A percentile compares a stretch with the other conserved stretches of the same genome.
Conservation (phyloP, 2,329 filamentous ascomycete species). For the Metarhizium humberi region DNA sequence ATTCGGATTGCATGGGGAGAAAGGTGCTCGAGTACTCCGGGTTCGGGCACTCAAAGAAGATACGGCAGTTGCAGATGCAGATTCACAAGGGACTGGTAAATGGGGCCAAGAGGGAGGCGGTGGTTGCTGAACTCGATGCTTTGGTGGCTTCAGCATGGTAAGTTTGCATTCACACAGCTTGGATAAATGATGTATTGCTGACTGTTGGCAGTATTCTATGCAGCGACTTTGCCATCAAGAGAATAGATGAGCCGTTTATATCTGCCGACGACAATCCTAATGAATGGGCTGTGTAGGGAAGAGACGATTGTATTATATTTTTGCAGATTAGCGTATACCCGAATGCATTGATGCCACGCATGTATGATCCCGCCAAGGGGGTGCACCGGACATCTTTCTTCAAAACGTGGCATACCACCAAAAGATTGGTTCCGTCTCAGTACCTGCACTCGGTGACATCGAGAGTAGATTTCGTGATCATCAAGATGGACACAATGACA, state of each 20-base stretch:
- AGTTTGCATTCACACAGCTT: slow-evolving; percentile 16
- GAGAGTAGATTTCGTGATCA: slow-evolving; percentile 33
- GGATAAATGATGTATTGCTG: background rate
- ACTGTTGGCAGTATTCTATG: slow-evolving; percentile 64
- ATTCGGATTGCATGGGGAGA: slow-evolving; percentile 84
- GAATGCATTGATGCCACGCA: slow-evolving; percentile 11
- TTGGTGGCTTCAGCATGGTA: slow-evolving; percentile 85
- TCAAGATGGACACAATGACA: slow-evolving; percentile 37
- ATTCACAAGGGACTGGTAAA: slow-evolving; percentile 67
- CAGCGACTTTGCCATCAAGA: slow-evolving; percentile 88
- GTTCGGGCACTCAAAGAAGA: slow-evolving; percentile 64
- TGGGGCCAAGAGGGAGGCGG: slow-evolving; percentile 66
- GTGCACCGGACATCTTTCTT: background rate
- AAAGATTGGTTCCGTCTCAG: background rate
- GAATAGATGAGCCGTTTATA: slow-evolving; percentile 90
- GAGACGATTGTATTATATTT: background rate
- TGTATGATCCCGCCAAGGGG: no score
- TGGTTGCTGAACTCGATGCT: slow-evolving; percentile 84
- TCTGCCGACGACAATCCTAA: slow-evolving; percentile 59
- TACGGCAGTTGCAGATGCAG: slow-evolving; percentile 76
- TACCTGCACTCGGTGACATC: slow-evolving; percentile 26
- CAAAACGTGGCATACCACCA: background rate
- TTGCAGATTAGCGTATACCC: slow-evolving; percentile 17
- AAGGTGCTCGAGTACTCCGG: slow-evolving; percentile 78
- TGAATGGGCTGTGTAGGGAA: slow-evolving; percentile 63